phyloP scores from a whole-genome alignment of 2,329 filamentous ascomycete genomes.

The Onygenales sp. region DNA sequence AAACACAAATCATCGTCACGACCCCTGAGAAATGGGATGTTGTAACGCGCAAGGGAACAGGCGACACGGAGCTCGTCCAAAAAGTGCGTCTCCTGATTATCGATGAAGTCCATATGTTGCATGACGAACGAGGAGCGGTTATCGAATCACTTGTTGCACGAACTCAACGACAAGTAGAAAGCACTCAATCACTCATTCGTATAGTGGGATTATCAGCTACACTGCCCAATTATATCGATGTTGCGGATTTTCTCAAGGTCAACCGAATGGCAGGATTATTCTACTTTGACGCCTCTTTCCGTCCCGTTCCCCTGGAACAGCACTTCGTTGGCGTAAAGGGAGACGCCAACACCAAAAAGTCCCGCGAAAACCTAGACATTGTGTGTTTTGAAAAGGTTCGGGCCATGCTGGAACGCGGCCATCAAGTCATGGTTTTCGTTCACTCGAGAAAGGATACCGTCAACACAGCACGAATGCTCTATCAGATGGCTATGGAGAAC shows the following conservation, averaged over 20 bases:
- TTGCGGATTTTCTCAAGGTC: slow-evolving; percentile 92
- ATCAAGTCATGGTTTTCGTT: slow-evolving; percentile 99
- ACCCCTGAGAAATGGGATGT: slow-evolving; percentile 99
- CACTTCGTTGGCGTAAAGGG: slow-evolving; percentile 89
- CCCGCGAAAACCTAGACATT: slow-evolving; percentile 78
- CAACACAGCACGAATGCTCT: slow-evolving; percentile 72
- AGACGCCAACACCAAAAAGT: slow-evolving; percentile 60
- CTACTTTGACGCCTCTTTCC: slow-evolving; percentile 93
- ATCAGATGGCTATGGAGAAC: slow-evolving; percentile 77
- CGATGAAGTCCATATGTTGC: slow-evolving; percentile 98
- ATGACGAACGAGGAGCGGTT: slow-evolving; percentile 92
- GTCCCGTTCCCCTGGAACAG: slow-evolving; percentile 90
- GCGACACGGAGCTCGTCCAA: slow-evolving; percentile 93
- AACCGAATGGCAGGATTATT: slow-evolving; percentile 89
- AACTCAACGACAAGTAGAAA: slow-evolving; percentile 93
- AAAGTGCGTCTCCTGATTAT: slow-evolving; percentile 95
- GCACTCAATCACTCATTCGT: slow-evolving; percentile 91
- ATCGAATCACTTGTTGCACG: slow-evolving; percentile 91
- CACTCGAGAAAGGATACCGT: slow-evolving; percentile 94
- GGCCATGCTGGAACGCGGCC: slow-evolving; percentile 82
- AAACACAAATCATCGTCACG: slow-evolving; percentile 96
- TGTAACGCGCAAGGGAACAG: slow-evolving; percentile 90
- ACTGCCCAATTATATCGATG: slow-evolving; percentile 90
- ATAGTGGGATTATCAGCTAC: slow-evolving; percentile 94
- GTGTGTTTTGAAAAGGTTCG: slow-evolving; percentile 89